Evolutionary conservation across 768 basidiomycete genomes (phyloP).

Genomic region (Phylloporus sp.): DNA sequence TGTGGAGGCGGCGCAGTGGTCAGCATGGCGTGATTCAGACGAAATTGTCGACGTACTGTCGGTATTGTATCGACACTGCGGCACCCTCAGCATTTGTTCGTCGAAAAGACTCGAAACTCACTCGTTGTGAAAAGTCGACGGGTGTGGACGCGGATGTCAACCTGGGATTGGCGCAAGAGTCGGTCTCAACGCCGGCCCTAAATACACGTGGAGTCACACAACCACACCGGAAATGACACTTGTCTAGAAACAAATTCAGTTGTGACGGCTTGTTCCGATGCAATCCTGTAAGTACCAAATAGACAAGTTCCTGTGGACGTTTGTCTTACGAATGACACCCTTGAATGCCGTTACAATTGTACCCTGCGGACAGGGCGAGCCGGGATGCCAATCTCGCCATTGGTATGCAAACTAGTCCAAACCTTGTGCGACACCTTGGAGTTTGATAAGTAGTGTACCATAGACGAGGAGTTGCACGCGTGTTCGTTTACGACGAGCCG

Average conservation of each 20-base stretch:
- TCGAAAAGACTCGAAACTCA: slow-evolving; percentile 12
- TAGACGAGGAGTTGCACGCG: background rate
- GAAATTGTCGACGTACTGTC: slow-evolving; percentile 24
- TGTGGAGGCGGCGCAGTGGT: slow-evolving; percentile 31
- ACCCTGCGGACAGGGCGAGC: background rate
- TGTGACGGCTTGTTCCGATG: slow-evolving; percentile 4
- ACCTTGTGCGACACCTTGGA: slow-evolving; percentile 3
- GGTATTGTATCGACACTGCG: slow-evolving; percentile 26
- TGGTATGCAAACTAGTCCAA: slow-evolving; percentile 8
- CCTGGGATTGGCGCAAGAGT: background rate
- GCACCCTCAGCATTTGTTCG: background rate
- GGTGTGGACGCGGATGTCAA: slow-evolving; percentile 5
- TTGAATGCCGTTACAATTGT: slow-evolving; percentile 20
- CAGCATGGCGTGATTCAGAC: slow-evolving; percentile 4
- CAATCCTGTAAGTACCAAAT: background rate
- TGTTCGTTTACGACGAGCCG: slow-evolving; percentile 2
- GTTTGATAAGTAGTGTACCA: slow-evolving; percentile 1
- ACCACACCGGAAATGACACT: slow-evolving; percentile 8
- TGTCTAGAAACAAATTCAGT: slow-evolving; percentile 1
- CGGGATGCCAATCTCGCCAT: background rate
- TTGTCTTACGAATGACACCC: background rate
- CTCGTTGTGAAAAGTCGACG: slow-evolving; percentile 9
- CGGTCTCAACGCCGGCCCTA: slow-evolving; percentile 25
- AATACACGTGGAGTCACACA: slow-evolving; percentile 15
- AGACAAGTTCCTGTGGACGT: slow-evolving; percentile 22